Evolutionary conservation across 306 rosid species (phyloP).

Genomic region (Cercis canadensis): DNA sequence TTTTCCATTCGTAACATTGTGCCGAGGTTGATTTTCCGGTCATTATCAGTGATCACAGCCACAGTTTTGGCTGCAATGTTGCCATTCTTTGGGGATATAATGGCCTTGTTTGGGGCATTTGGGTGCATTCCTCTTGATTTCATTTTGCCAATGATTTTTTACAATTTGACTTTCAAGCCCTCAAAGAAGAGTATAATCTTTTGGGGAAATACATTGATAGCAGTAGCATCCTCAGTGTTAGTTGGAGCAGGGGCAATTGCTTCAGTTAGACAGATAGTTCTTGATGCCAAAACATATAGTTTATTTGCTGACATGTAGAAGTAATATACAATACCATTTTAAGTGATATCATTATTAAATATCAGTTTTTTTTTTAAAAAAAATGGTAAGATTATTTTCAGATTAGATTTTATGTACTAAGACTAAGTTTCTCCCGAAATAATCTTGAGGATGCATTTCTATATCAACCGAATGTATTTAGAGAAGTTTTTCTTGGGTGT

Average conservation of each 20-base stretch:
- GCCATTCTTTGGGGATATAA: conserved; percentile 84
- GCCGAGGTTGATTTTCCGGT: conserved; percentile 67
- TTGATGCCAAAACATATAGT: conserved; percentile 69
- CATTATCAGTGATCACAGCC: conserved; percentile 64
- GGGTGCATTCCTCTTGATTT: conserved; percentile 83
- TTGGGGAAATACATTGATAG: conserved; percentile 70
- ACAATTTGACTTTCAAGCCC: conserved; percentile 78
- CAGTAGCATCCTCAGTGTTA: conserved; percentile 51
- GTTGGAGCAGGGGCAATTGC: conserved; percentile 71
- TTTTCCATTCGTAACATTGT: conserved; percentile 64
- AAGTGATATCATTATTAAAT: too few species aligned
- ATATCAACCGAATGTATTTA: too few species aligned
- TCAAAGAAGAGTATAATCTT: conserved; percentile 54
- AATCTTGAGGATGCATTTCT: too few species aligned
- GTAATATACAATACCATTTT: too few species aligned
- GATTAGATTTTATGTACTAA: too few species aligned
- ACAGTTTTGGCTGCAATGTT: conserved; percentile 77
- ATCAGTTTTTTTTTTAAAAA: too few species aligned
- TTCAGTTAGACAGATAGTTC: conserved; percentile 69
- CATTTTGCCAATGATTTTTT: conserved; percentile 82
- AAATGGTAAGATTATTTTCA: too few species aligned
- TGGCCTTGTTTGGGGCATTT: conserved; percentile 81
- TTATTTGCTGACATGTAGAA: conserved; percentile 64
- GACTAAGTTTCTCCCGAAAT: too few species aligned
- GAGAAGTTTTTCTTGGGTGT: too few species aligned